Conservation (phyloP, 768 basidiomycete genomes). For the Dacryopinax spathularia region DNA sequence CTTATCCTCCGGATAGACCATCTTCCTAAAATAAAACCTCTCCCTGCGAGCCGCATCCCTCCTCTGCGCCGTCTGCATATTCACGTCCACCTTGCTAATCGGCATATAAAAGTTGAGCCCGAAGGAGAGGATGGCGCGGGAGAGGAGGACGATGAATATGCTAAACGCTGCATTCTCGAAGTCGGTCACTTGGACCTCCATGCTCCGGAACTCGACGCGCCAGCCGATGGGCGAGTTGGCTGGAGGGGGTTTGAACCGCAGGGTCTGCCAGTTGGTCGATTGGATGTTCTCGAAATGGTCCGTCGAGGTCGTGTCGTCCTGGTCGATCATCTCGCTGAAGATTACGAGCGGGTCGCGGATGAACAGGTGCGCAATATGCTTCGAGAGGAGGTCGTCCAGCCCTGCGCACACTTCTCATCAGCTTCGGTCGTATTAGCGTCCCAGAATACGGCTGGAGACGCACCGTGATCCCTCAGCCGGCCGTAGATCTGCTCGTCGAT, state of each 20-base stretch:
- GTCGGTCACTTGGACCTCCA: slow-evolving; percentile 98
- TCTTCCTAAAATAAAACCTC: slow-evolving; percentile 82
- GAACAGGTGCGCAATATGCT: slow-evolving; percentile 88
- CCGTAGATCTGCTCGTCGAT: slow-evolving; percentile 61
- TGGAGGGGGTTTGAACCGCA: slow-evolving; percentile 96
- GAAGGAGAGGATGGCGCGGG: slow-evolving; percentile 82
- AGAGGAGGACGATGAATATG: slow-evolving; percentile 85
- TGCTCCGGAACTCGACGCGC: slow-evolving; percentile 95
- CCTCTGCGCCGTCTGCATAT: slow-evolving; percentile 81
- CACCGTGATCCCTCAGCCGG: slow-evolving; percentile 64
- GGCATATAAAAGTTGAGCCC: slow-evolving; percentile 92
- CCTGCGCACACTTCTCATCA: too few relatives aligned
- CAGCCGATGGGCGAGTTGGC: slow-evolving; percentile 86
- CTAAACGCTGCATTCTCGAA: slow-evolving; percentile 98
- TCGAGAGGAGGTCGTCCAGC: slow-evolving; percentile 72
- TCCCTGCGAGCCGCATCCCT: slow-evolving; percentile 59
- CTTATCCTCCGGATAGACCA: slow-evolving; percentile 50
- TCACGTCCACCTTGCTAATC: slow-evolving; percentile 96
- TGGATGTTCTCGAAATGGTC: slow-evolving; percentile 99
- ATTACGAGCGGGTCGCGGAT: slow-evolving; percentile 94
- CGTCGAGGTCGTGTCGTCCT: slow-evolving; percentile 72
- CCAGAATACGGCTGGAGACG: slow-evolving; percentile 16
- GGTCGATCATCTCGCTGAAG: slow-evolving; percentile 85
- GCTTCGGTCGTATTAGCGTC: too few relatives aligned
- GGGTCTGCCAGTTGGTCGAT: slow-evolving; percentile 99